Conservation (phyloP, 768 basidiomycete genomes). For the Agrocybe chaxingu region DNA sequence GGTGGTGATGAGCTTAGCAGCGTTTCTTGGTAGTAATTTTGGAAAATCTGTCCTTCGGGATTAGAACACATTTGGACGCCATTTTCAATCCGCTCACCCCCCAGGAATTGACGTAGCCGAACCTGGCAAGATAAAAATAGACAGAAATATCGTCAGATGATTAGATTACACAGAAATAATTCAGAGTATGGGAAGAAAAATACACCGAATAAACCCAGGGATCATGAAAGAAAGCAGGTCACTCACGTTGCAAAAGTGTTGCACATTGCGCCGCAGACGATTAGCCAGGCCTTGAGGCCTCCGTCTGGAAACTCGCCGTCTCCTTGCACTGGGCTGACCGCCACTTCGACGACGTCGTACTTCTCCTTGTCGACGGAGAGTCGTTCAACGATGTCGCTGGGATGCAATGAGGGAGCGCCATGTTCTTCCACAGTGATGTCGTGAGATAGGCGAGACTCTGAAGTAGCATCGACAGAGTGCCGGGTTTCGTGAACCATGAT, state of each 20-base stretch:
- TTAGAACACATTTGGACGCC: neutral
- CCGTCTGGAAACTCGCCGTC: slow-evolving; percentile 37
- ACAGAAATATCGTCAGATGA: slow-evolving; percentile 9
- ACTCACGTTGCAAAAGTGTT: slow-evolving; percentile 45
- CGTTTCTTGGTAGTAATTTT: slow-evolving; percentile 63
- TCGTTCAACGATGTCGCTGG: neutral
- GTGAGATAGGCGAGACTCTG: slow-evolving; percentile 7
- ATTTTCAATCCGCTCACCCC: slow-evolving; percentile 44
- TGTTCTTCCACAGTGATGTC: slow-evolving; percentile 10
- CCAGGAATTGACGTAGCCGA: slow-evolving; percentile 75
- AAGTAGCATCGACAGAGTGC: neutral
- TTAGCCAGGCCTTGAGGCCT: slow-evolving; percentile 40
- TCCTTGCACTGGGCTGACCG: neutral
- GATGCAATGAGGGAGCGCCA: too few species aligned
- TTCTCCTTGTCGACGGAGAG: slow-evolving; percentile 8
- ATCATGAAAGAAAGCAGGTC: neutral
- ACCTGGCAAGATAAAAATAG: slow-evolving; percentile 27
- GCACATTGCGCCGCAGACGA: slow-evolving; percentile 47
- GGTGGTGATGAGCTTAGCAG: slow-evolving; percentile 46
- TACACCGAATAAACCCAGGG: neutral
- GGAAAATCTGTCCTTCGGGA: slow-evolving; percentile 51
- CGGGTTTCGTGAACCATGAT: too few species aligned
- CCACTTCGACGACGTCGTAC: slow-evolving; percentile 6
- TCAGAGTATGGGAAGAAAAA: neutral
- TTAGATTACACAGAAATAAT: neutral